Conservation (phyloP, 371 early-diverging fungal genomes). For the Capillidium heterosporum region DNA sequence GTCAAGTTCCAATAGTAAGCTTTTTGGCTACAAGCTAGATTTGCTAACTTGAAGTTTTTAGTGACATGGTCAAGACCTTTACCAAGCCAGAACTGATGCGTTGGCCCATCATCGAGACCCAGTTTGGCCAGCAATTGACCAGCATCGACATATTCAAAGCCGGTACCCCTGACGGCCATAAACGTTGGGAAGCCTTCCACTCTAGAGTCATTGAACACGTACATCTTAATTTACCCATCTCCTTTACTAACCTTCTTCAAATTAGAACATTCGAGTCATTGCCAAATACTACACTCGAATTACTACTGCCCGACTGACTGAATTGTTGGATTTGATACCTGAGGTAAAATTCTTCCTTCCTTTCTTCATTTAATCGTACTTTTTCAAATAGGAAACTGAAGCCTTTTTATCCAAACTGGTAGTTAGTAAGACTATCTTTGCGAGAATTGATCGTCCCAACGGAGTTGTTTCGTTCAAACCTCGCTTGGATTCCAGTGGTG, state of each 20-base stretch:
- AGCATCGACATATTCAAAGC: constrained; percentile 49
- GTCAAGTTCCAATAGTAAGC: constrained; percentile 38
- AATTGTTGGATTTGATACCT: constrained; percentile 48
- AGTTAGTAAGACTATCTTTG: constrained; percentile 83
- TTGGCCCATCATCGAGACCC: constrained; percentile 79
- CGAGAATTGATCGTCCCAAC: constrained; percentile 82
- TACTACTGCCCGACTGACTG: constrained; percentile 51
- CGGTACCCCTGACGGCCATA: constrained; percentile 51
- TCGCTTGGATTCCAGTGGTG: constrained; percentile 68
- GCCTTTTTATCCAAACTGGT: constrained; percentile 81
- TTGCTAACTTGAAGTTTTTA: background rate
- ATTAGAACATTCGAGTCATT: constrained; percentile 80
- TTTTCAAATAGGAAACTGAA: constrained; percentile 49
- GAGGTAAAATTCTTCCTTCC: constrained; percentile 14
- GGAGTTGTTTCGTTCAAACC: constrained; percentile 76
- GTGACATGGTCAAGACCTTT: constrained; percentile 58
- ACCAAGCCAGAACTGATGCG: constrained; percentile 80
- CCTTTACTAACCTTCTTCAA: background rate
- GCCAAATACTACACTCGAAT: constrained; percentile 88
- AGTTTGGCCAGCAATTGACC: constrained; percentile 55
- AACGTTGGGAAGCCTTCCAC: constrained; percentile 70
- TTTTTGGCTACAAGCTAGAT: background rate
- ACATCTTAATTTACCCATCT: constrained; percentile 8
- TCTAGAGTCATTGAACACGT: constrained; percentile 89
- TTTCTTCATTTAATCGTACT: background rate